Percentiles rank a stretch among this genome's conserved stretches.
Evolutionary conservation across 2,329 filamentous ascomycete genomes (phyloP).

Genomic region (Diplodia scrobiculata): DNA sequence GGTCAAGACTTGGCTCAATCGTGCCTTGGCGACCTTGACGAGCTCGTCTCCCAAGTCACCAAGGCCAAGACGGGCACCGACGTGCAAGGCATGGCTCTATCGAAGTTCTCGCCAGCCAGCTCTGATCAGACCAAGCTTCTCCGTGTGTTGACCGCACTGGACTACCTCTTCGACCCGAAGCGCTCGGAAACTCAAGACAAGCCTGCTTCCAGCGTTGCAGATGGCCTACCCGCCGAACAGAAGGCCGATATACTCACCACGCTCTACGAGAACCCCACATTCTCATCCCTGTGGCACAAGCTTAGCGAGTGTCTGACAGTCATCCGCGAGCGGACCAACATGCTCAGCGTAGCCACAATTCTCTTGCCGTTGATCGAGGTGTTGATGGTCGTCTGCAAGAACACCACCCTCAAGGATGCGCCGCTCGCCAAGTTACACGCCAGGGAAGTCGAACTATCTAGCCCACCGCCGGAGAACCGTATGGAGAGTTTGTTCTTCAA

Average conservation of each 20-base stretch:
- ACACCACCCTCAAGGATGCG: conserved; percentile 77
- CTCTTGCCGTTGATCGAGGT: conserved; percentile 92
- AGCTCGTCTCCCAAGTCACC: conserved; percentile 81
- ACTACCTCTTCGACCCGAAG: conserved; percentile 91
- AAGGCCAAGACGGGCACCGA: conserved; percentile 87
- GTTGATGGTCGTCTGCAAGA: conserved; percentile 99
- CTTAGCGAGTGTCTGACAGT: conserved; percentile 84
- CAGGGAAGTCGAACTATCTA: conserved; percentile 73
- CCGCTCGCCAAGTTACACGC: conserved; percentile 46
- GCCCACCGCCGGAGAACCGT: conserved; percentile 73
- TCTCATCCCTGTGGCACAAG: conserved; percentile 88
- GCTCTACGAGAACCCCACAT: conserved; percentile 87
- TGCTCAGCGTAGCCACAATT: conserved; percentile 96
- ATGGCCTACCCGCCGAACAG: conserved; percentile 61
- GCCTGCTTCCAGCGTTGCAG: conserved; percentile 44
- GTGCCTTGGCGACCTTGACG: conserved; percentile 80
- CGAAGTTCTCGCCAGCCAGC: conserved; percentile 93
- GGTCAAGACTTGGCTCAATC: conserved; percentile 81
- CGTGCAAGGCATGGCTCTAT: conserved; percentile 88
- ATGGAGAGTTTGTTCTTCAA: conserved; percentile 94
- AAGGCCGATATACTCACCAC: conserved; percentile 84
- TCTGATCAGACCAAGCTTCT: conserved; percentile 97
- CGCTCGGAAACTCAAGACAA: conserved; percentile 59
- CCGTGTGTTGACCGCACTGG: conserved; percentile 86
- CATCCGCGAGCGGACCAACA: conserved; percentile 88